Base-by-base conservation (phyloP, 192 early-diverging fungal genomes). In the Coemansia sp. region DNA sequence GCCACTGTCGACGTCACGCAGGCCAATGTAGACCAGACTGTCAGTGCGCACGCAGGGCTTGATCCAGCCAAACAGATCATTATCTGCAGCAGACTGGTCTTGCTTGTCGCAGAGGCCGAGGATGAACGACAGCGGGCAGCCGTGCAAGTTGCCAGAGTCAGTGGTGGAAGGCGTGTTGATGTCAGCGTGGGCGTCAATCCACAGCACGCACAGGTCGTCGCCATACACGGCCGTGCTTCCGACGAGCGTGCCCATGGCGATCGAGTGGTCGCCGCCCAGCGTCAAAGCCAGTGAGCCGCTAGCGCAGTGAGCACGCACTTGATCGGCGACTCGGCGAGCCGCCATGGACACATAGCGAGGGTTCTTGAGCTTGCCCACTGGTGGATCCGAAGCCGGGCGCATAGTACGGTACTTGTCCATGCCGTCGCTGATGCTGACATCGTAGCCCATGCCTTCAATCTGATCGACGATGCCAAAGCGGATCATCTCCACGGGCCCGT, bases 181-280 rank as follows among this genome's bases (percentile, higher is more conserved):
- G 74, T 96, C 94, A 31, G 94, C 93, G 68, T 98, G 95, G 24
- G 94, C 95, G 79, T 98, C 95, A 13, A 98, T 88, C 97, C 95
- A 98, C 64, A 98, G 89, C 70, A 98, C 88, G 66, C 94, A 93
- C 55, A 93, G 60, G 65, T 95, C 90, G 70, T 90, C 84, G 57
- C 87, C 88, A 81, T 97, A 87, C 29, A 91, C 92, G 12, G 87
- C 53, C 41, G 93, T 80, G 29, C 88, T 87, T 38, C 95, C 97
- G 40, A 89, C 88, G 1, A 98, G 85, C 33, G 97, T 97, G 52
- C 92, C 97, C 66, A 98, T 89, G 22, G 91, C 97, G 44, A 98
- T 87, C 20, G 95, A 95, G 74, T 98, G 97, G 85, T 98, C 97
- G 39, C 95, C 97, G 65, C 97, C 97, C 40, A 98, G 83, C 18